These are phyloP conservation scores for Poronia punctata DNA, from an alignment of 495 filamentous ascomycete genomes.

Conservation along the genomic window DNA sequence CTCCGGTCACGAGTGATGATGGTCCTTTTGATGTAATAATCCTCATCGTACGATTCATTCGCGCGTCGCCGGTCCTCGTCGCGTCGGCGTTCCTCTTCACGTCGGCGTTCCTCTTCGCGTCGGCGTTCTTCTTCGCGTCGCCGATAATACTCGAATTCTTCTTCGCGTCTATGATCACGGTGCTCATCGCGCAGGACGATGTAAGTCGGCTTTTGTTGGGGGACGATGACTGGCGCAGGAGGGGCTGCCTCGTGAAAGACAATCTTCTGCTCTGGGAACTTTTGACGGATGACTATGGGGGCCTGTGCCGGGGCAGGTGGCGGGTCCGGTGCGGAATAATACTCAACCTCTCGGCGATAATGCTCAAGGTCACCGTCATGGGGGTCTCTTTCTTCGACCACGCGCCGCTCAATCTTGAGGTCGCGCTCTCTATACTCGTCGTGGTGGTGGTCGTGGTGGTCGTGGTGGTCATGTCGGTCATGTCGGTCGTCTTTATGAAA, in stretches of 20 bases:
- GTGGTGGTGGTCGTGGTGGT: constrained; percentile 28
- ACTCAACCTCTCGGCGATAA: constrained; percentile 62
- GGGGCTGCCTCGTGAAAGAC: constrained; percentile 63
- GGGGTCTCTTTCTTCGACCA: constrained; percentile 36
- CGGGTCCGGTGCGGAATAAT: constrained; percentile 51
- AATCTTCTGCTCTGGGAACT: constrained; percentile 57
- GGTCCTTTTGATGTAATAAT: constrained; percentile 38
- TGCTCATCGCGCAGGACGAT: constrained; percentile 59
- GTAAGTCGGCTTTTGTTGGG: constrained; percentile 57
- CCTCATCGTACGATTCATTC: constrained; percentile 40
- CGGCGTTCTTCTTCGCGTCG: constrained; percentile 3
- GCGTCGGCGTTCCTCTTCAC: constrained; percentile 22
- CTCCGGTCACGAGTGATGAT: constrained; percentile 46
- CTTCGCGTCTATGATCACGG: constrained; percentile 36
- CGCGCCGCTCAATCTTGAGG: constrained; percentile 39
- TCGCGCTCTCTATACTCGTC: constrained; percentile 37
- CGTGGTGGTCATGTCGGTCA: constrained; percentile 25
- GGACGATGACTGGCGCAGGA: constrained; percentile 59
- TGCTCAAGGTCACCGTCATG: constrained; percentile 48
- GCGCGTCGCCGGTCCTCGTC: constrained; percentile 45
- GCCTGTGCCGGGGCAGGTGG: constrained; percentile 30
- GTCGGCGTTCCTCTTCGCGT: constrained; percentile 37
- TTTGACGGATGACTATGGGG: constrained; percentile 63
- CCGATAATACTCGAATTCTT: constrained; percentile 59
- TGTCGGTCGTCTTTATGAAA: constrained; percentile 18